A percentile compares a stretch with the other conserved stretches of the same genome.
Evolutionary conservation across 2,329 filamentous ascomycete genomes (phyloP).

Genomic region (Cladophialophora bantiana): DNA sequence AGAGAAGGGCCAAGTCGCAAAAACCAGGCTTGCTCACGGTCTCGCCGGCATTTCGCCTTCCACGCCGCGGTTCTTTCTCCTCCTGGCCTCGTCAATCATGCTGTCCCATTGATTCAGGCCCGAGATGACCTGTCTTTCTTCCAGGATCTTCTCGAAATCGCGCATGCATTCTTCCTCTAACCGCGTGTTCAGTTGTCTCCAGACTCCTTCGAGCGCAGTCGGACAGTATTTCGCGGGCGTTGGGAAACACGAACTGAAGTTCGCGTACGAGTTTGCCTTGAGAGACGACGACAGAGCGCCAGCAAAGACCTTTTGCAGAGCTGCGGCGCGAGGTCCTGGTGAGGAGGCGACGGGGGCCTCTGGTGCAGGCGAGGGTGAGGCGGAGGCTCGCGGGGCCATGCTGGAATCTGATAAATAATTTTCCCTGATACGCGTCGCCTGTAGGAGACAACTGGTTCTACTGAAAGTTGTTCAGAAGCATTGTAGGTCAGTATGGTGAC

Average conservation of each 20-base stretch:
- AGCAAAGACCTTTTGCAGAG: slow-evolving; percentile 66
- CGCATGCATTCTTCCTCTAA: slow-evolving; percentile 63
- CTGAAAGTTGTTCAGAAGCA: not conserved
- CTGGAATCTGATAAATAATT: not conserved
- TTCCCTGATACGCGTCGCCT: not conserved
- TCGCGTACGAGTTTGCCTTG: slow-evolving; percentile 66
- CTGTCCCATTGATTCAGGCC: slow-evolving; percentile 68
- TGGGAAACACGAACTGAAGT: slow-evolving; percentile 70
- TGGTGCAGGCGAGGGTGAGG: slow-evolving; percentile 60
- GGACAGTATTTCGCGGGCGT: slow-evolving; percentile 66
- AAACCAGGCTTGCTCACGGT: slow-evolving; percentile 24
- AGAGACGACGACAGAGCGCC: slow-evolving; percentile 66
- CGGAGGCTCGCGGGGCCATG: slow-evolving; percentile 32
- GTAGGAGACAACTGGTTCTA: not conserved
- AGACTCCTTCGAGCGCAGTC: slow-evolving; percentile 62
- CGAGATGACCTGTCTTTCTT: slow-evolving; percentile 62
- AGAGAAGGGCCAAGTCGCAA: not conserved
- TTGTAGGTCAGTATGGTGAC: not conserved
- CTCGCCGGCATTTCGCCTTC: slow-evolving; percentile 34
- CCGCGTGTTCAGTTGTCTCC: slow-evolving; percentile 65
- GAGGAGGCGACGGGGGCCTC: slow-evolving; percentile 61
- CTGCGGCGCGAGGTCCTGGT: slow-evolving; percentile 66
- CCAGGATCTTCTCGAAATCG: slow-evolving; percentile 68
- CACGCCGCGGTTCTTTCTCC: slow-evolving; percentile 54
- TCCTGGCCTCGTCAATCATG: slow-evolving; percentile 64